Evolutionary conservation across 129 eudicot genomes (phyloP), one percentile per base, ranked within the genome.

Genomic region (Helianthus annuus): DNA sequence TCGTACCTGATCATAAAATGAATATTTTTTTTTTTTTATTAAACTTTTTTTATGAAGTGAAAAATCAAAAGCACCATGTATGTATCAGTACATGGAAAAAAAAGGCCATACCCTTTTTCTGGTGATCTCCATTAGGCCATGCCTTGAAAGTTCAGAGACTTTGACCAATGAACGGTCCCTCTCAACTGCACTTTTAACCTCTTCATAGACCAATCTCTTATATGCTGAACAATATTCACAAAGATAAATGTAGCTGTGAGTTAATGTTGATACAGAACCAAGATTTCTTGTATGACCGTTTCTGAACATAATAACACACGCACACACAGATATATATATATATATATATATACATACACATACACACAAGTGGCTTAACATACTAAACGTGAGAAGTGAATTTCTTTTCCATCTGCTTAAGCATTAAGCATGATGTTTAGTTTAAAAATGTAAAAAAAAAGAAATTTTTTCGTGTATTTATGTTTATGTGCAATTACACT

Each of bases 61-160:
- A 24, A 10, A 24, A 62, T 17, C 34, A 10, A 70, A 69, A 61
- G 22, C 76, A 63, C 34, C 24, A 40, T 34, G 16, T 10, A 40
- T 34, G 16, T 10, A 68, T n/a, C 53, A 46, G n/a, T 64, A 52
- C 3, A 44, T 59, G 1, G 32, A 57, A 42, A 52, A 70, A 44
- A 66, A 73, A 64, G 19, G 10, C 38, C 85, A 64, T 81, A 94
- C 99, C 85, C 99, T 82, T 84, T 88, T 94, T 68, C 99, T 79
- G 51, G 97, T 94, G 56, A 94, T 94, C 82, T 94, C 99, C 99
- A 90, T 94, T 42, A 94, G 88, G 76, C 96, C 99, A 45, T 94
- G 83, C 79, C 86, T 88, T 15, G 99, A 94, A 64, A 94, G 80
- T 79, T 94, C 97, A 55, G 89, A 90, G 70, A 94, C 97, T 73